These are phyloP conservation scores for Mucor piriformis DNA, from an alignment of 371 early-diverging fungal species.

Conservation along the genomic window DNA sequence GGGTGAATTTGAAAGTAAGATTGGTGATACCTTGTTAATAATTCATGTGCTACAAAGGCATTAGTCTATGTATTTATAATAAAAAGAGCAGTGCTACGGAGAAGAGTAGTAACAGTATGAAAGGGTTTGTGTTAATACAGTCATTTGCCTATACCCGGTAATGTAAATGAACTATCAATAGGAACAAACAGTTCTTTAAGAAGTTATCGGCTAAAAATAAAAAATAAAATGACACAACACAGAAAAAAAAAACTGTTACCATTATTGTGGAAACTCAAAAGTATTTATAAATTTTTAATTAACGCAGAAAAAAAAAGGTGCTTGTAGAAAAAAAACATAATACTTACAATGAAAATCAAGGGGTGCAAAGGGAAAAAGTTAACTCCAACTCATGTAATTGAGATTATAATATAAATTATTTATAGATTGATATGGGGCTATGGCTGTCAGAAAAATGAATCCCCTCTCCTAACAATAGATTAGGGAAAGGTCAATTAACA, in stretches of 20 bases:
- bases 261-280: neutral
- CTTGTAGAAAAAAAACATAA: neutral
- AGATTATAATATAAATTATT: neutral
- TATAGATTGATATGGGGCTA: neutral
- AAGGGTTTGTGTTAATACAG: no score
- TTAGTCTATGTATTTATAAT: neutral
- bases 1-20: neutral
- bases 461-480: neutral
- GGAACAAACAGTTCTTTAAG: slow-evolving; percentile 8
- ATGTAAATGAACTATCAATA: slow-evolving; percentile 9
- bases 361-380: no score
- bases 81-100: neutral
- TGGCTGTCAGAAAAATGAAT: neutral
- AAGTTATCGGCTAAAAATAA: slow-evolving; percentile 14
- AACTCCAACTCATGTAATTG: neutral
- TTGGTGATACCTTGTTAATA: neutral
- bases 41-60: neutral
- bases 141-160: neutral
- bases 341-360: no score
- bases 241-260: slow-evolving; percentile 4
- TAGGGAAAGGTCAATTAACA: neutral
- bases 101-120: no score
- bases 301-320: neutral
- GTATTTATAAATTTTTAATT: neutral
- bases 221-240: neutral